These are phyloP conservation scores for Iris macrosiphon DNA, from an alignment of 106 monocot species.

Conservation along the genomic window DNA sequence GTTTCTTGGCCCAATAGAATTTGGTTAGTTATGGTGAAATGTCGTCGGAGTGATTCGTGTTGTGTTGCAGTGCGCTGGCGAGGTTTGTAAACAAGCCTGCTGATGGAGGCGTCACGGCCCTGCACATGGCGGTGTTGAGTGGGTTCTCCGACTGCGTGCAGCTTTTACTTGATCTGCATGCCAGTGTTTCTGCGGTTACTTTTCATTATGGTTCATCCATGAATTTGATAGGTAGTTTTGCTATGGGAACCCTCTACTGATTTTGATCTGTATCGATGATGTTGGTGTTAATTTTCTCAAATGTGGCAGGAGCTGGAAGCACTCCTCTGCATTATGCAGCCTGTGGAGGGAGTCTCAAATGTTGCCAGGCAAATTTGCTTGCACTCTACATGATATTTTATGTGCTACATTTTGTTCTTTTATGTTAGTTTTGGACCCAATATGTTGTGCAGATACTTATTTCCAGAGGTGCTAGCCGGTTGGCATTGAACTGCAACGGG, in stretches of 20 bases:
- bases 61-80: slow-evolving; percentile 41
- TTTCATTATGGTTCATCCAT: slow-evolving; percentile 75
- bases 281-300: background rate
- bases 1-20: background rate
- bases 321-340: slow-evolving; percentile 99
- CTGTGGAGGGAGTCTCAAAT: slow-evolving; percentile 84
- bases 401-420: background rate
- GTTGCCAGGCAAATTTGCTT: slow-evolving; percentile 64
- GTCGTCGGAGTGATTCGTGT: background rate
- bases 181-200: slow-evolving; percentile 63
- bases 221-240: slow-evolving; percentile 73
- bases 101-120: slow-evolving; percentile 90
- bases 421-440: background rate
- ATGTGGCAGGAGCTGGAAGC: slow-evolving; percentile 75
- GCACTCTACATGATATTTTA: background rate
- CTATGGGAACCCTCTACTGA: background rate
- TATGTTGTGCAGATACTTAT: slow-evolving; percentile 58
- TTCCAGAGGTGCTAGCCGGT: slow-evolving; percentile 77
- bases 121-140: slow-evolving; percentile 85
- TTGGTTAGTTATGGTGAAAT: background rate
- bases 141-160: slow-evolving; percentile 83
- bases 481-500: slow-evolving; percentile 95
- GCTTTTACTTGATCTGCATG: slow-evolving; percentile 81
- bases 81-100: slow-evolving; percentile 75
- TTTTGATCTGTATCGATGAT: slow-evolving; percentile 2